Conservation (phyloP, 306 rosid species). For the Fragaria ananassa region DNA sequence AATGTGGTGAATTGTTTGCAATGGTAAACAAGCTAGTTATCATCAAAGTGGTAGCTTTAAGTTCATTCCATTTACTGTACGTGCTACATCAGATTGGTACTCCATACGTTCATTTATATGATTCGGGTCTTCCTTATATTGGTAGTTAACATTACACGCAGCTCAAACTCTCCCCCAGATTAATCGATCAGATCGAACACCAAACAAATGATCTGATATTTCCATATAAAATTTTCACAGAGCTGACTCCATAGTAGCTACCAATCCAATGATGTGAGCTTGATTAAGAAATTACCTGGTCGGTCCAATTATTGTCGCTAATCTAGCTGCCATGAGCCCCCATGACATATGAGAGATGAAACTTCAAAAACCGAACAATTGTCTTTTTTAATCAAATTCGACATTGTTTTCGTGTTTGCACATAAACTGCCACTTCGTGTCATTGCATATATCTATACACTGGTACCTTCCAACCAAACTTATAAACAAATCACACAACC, state of each 20-base stretch:
- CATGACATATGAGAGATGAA: not conserved
- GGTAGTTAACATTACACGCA: too few species aligned
- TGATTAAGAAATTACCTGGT: not conserved
- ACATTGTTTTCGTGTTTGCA: not conserved
- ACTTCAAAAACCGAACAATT: not conserved
- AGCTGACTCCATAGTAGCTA: not conserved
- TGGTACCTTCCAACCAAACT: not conserved
- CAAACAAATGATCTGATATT: not conserved
- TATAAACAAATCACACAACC: not conserved
- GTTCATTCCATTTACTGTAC: too few species aligned
- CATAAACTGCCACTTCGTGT: not conserved
- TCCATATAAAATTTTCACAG: not conserved
- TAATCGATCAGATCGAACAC: not conserved
- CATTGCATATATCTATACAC: not conserved
- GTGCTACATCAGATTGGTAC: too few species aligned
- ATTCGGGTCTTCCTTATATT: too few species aligned
- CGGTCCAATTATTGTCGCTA: slow-evolving; percentile 1
- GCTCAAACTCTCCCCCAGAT: too few species aligned
- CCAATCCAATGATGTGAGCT: not conserved
- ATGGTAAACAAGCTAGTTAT: too few species aligned
- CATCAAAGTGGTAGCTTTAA: too few species aligned
- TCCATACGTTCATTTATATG: too few species aligned
- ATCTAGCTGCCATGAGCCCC: not conserved
- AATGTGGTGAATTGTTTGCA: too few species aligned
- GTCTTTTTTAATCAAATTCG: not conserved